phyloP scores from a whole-genome alignment of 306 rosid species.

The Gastrolobium villosum region DNA sequence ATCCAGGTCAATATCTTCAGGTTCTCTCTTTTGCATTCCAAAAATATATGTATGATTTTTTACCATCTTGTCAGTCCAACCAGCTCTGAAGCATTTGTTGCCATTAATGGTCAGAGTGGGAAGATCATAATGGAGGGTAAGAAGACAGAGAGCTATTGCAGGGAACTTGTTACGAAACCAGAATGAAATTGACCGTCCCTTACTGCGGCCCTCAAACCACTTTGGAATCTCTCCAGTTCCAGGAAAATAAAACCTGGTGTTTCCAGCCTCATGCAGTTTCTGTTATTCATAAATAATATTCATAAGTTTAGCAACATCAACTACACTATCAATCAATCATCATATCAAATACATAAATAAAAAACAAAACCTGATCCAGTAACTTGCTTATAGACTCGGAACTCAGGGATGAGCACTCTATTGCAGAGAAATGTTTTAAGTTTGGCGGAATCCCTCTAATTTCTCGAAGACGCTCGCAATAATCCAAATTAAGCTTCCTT shows the following conservation, averaged over 20 bases:
- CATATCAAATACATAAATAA: background rate
- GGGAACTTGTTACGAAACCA: constrained; percentile 38
- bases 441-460: constrained; percentile 40
- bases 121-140: no score
- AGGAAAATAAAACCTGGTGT: background rate
- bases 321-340: background rate
- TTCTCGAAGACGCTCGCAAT: constrained; percentile 19
- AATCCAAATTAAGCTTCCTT: background rate
- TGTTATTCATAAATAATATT: background rate
- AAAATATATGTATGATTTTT: background rate
- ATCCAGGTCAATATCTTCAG: background rate
- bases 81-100: background rate
- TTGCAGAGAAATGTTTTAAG: background rate
- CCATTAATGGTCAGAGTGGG: background rate
- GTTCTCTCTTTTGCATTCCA: no score
- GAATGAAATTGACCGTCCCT: constrained; percentile 27
- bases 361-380: constrained; percentile 10
- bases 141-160: background rate
- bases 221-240: constrained; percentile 27
- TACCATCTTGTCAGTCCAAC: no score
- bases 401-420: constrained; percentile 25
- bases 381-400: background rate
- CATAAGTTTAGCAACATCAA: background rate
- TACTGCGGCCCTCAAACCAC: constrained; percentile 1
- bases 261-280: constrained; percentile 24